These are phyloP conservation scores for Osmozyma mogii DNA, from an alignment of 805 yeast species.

Conservation along the genomic window DNA sequence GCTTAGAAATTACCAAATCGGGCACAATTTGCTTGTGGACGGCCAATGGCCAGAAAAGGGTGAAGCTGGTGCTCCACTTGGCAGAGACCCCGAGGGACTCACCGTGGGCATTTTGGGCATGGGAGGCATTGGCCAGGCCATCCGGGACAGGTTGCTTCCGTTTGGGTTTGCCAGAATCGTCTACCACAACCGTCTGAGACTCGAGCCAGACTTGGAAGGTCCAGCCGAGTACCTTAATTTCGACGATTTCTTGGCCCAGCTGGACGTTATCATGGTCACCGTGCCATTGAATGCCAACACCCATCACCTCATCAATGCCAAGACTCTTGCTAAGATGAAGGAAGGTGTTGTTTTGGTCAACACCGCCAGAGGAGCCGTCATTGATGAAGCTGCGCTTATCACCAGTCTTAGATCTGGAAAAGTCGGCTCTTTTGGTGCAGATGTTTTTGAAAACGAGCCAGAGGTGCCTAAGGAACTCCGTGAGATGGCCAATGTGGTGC, in stretches of 20 bases:
- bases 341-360: constrained; percentile 71
- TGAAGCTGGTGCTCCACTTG: constrained; percentile 47
- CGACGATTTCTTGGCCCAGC: constrained; percentile 54
- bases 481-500: constrained; percentile 58
- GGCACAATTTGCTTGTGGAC: constrained; percentile 40
- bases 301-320: constrained; percentile 57
- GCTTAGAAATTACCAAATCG: constrained; percentile 57
- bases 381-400: constrained; percentile 56
- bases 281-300: constrained; percentile 73
- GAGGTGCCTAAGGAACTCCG: constrained; percentile 55
- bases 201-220: constrained; percentile 54
- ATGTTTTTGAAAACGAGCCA: constrained; percentile 74
- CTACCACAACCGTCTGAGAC: constrained; percentile 62
- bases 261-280: constrained; percentile 69
- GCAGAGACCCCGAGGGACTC: constrained; percentile 70
- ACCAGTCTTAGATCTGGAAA: constrained; percentile 54
- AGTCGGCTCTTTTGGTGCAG: constrained; percentile 61
- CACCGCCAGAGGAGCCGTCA: constrained; percentile 84
- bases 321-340: constrained; percentile 61
- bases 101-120: constrained; percentile 75
- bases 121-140: constrained; percentile 87
- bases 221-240: constrained; percentile 65
- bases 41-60: constrained; percentile 53
- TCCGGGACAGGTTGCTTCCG: constrained; percentile 62
- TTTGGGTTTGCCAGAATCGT: constrained; percentile 68